Evolutionary conservation across 371 early-diverging fungal genomes (phyloP).

Genomic region (Conidiobolus incongruus): DNA sequence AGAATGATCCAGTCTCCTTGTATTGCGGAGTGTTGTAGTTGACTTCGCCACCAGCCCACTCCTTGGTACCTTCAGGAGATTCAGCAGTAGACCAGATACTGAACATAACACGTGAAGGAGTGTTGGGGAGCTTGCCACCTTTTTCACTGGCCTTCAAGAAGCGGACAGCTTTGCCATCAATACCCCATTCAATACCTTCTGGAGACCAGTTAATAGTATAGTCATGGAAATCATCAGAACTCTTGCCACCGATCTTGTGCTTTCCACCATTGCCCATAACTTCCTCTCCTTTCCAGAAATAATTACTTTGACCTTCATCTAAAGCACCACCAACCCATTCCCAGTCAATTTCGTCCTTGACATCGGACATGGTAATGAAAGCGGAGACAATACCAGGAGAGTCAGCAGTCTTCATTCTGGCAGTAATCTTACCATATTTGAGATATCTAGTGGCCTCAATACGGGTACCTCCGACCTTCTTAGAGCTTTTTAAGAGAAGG

Average conservation of each 20-base stretch:
- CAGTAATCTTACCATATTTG: constrained; percentile 4
- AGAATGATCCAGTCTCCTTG: constrained; percentile 2
- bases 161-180: constrained; percentile 24
- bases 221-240: constrained; percentile 9
- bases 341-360: constrained; percentile 17
- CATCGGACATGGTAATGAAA: constrained; percentile 14
- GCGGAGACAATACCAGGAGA: constrained; percentile 11
- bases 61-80: constrained; percentile 5
- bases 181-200: constrained; percentile 22
- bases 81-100: constrained; percentile 46
- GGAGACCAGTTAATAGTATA: constrained; percentile 29
- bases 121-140: constrained; percentile 18
- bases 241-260: constrained; percentile 6
- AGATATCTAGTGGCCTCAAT: constrained; percentile 1
- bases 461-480: not conserved
- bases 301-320: constrained; percentile 7
- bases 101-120: constrained; percentile 26
- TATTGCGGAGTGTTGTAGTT: constrained; percentile 3
- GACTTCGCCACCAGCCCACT: constrained; percentile 13
- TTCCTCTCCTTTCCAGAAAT: constrained; percentile 6
- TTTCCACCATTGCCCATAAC: not conserved
- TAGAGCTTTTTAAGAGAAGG: not conserved
- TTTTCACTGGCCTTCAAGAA: constrained; percentile 10
- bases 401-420: constrained; percentile 4
- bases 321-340: constrained; percentile 9